Evolutionary conservation across 2,329 filamentous ascomycete species (phyloP).

Genomic region (Hypoxylon sp.): DNA sequence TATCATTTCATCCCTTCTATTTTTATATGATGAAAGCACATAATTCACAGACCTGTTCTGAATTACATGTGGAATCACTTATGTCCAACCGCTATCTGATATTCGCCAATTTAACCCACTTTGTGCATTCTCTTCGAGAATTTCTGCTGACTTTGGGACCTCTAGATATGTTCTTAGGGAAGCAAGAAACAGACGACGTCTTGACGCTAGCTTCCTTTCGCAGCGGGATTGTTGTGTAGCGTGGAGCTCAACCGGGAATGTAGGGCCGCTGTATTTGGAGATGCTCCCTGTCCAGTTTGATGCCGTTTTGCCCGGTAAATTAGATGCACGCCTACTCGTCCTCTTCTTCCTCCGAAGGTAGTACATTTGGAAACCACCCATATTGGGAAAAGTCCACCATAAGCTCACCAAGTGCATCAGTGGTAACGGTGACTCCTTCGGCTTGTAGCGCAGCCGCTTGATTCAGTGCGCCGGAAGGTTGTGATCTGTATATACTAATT

Average conservation of each 20-base stretch:
- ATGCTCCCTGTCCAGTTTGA: too few species aligned
- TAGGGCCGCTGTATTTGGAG: not conserved
- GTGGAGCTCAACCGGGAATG: not conserved
- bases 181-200: not conserved
- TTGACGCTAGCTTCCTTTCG: not conserved
- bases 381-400: conserved; percentile 65
- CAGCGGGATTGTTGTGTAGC: not conserved
- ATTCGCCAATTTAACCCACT: conserved; percentile 31
- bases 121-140: conserved; percentile 6
- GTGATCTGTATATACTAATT: conserved; percentile 58
- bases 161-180: conserved; percentile 4
- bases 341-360: conserved; percentile 64
- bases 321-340: conserved; percentile 30
- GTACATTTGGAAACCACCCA: conserved; percentile 68
- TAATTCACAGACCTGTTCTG: conserved; percentile 89
- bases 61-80: conserved; percentile 77
- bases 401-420: conserved; percentile 65
- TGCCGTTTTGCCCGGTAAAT: not conserved
- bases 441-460: conserved; percentile 66
- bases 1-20: conserved; percentile 33
- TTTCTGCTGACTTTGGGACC: conserved; percentile 26
- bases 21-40: conserved; percentile 81
- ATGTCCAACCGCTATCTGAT: conserved; percentile 90
- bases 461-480: conserved; percentile 63
- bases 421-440: conserved; percentile 68